These are phyloP conservation scores for Daldinia vernicosa DNA, from an alignment of 495 filamentous ascomycete genomes.

Conservation along the genomic window DNA sequence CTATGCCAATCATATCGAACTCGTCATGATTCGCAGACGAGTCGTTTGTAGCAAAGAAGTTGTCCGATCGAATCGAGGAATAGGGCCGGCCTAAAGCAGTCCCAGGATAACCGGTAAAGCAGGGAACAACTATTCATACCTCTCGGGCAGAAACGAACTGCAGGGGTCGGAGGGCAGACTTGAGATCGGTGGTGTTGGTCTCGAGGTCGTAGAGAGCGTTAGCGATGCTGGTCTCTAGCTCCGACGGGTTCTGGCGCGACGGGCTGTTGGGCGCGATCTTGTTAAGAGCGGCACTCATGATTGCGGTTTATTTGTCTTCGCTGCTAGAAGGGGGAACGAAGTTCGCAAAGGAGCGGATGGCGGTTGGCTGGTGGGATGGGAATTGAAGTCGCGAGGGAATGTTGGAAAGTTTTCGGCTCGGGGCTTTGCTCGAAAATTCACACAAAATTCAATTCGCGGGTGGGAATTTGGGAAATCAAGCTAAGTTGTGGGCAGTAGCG, in stretches of 20 bases:
- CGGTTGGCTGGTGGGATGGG: slow-evolving; percentile 24
- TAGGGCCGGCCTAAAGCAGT: slow-evolving; percentile 49
- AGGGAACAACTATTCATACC: slow-evolving; percentile 61
- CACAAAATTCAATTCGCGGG: slow-evolving; percentile 15
- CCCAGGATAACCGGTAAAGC: slow-evolving; percentile 27
- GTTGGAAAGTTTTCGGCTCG: slow-evolving; percentile 12
- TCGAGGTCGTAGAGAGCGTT: slow-evolving; percentile 96
- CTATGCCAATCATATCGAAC: slow-evolving; percentile 32
- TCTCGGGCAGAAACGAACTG: slow-evolving; percentile 98
- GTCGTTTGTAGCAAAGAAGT: slow-evolving; percentile 20
- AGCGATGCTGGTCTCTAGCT: slow-evolving; percentile 94
- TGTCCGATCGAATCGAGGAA: slow-evolving; percentile 47
- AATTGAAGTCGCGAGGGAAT: slow-evolving; percentile 4
- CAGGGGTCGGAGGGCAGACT: slow-evolving; percentile 88
- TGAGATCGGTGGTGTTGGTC: slow-evolving; percentile 96
- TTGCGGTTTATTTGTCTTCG: slow-evolving; percentile 48
- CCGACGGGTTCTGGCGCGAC: slow-evolving; percentile 89
- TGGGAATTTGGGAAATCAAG: slow-evolving; percentile 3
- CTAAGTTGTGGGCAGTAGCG: slow-evolving; percentile 28
- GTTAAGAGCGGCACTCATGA: slow-evolving; percentile 73
- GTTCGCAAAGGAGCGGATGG: slow-evolving; percentile 35
- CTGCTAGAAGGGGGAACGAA: slow-evolving; percentile 27
- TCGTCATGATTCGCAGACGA: slow-evolving; percentile 29
- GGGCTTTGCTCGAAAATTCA: slow-evolving; percentile 17
- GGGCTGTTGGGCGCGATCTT: slow-evolving; percentile 98